Conservation (phyloP, 176 grass and related monocot genomes). For the Cenchrus purpureus region DNA sequence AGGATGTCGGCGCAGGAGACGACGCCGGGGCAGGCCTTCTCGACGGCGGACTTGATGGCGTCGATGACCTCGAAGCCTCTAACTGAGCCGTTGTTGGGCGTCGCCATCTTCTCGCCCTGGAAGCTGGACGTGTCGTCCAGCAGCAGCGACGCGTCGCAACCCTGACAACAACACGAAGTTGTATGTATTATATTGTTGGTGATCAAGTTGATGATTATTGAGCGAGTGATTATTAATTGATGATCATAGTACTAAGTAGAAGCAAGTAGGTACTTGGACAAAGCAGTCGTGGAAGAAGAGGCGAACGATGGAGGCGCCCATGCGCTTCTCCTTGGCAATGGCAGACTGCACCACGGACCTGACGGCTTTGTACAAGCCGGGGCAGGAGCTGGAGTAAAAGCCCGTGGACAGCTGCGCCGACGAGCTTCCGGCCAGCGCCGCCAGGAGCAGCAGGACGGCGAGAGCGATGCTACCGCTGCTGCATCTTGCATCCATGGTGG, state of each 20-base stretch:
- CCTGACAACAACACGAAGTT: slow-evolving; percentile 18
- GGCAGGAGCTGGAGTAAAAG: slow-evolving; percentile 85
- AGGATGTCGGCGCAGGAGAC: slow-evolving; percentile 92
- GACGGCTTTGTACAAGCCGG: slow-evolving; percentile 52
- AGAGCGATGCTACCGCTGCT: not conserved
- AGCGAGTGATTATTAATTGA: too few relatives aligned
- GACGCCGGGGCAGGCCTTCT: slow-evolving; percentile 59
- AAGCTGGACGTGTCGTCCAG: slow-evolving; percentile 66
- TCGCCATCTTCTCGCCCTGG: slow-evolving; percentile 67
- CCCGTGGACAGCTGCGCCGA: slow-evolving; percentile 44
- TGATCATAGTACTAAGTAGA: too few relatives aligned
- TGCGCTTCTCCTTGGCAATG: slow-evolving; percentile 54
- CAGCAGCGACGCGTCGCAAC: slow-evolving; percentile 79
- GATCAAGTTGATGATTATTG: too few relatives aligned
- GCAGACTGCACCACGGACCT: slow-evolving; percentile 52
- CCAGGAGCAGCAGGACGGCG: not conserved
- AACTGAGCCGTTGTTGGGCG: slow-evolving; percentile 58
- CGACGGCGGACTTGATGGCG: slow-evolving; percentile 65
- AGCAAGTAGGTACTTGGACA: slow-evolving; percentile 43
- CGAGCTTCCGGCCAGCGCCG: slow-evolving; percentile 17
- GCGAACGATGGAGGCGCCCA: slow-evolving; percentile 79
- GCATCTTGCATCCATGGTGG: not conserved
- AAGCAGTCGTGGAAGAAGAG: slow-evolving; percentile 97
- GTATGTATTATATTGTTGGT: too few relatives aligned
- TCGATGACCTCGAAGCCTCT: slow-evolving; percentile 86